phyloP scores from a whole-genome alignment of 768 basidiomycete species.

The Holtermannia corniformis region DNA sequence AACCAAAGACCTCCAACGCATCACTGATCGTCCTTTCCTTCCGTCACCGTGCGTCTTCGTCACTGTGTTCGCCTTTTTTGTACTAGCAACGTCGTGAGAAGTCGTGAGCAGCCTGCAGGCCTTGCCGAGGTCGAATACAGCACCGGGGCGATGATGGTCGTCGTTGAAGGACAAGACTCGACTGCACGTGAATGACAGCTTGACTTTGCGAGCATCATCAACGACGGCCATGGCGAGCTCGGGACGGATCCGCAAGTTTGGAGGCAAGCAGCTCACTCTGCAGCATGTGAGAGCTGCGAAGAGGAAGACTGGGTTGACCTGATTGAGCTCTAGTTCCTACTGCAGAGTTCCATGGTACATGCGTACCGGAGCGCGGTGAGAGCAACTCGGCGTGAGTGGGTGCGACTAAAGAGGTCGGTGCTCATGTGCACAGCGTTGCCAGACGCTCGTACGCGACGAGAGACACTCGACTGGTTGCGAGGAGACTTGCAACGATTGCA shows the following conservation, averaged over 20 bases:
- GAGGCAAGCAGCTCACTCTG: background rate
- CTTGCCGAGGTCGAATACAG: too few species aligned
- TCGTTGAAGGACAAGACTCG: too few species aligned
- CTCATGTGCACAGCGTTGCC: slow-evolving; percentile 24
- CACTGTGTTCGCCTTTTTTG: too few species aligned
- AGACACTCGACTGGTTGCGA: slow-evolving; percentile 36
- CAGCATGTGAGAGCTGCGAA: background rate
- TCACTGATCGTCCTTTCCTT: background rate
- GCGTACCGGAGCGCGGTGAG: slow-evolving; percentile 35
- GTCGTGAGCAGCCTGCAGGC: too few species aligned
- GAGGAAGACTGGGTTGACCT: too few species aligned
- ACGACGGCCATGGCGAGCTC: background rate
- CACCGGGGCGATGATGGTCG: too few species aligned
- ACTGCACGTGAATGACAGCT: too few species aligned
- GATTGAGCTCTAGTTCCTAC: slow-evolving; percentile 26
- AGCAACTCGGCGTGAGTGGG: slow-evolving; percentile 32
- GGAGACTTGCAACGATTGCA: slow-evolving; percentile 32
- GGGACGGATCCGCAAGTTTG: background rate
- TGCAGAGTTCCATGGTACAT: slow-evolving; percentile 29
- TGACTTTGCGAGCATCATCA: too few species aligned
- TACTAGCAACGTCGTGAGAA: too few species aligned
- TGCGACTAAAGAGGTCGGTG: background rate
- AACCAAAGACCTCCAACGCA: background rate
- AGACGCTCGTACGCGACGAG: slow-evolving; percentile 28
- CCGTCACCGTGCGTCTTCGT: background rate